These are phyloP conservation scores for Tricholoma furcatifolium DNA, from an alignment of 768 basidiomycete species.

Conservation along the genomic window DNA sequence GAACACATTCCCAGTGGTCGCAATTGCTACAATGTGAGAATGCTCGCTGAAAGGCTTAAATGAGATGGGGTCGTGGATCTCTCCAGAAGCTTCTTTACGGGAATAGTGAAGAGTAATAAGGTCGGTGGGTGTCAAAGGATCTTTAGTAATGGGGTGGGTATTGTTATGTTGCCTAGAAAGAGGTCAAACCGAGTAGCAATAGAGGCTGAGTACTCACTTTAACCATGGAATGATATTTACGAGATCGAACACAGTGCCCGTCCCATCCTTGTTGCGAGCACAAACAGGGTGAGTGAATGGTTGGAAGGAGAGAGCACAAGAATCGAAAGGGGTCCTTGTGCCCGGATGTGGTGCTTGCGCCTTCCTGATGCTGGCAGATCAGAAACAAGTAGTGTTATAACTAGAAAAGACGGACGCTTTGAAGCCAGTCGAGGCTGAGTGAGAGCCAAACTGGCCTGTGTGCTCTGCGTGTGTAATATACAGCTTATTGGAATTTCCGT, in stretches of 20 bases:
- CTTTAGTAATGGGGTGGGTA: conserved; percentile 74
- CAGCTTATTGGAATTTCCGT: conserved; percentile 84
- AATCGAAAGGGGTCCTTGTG: conserved; percentile 80
- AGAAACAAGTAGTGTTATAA: conserved; percentile 6
- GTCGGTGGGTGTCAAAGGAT: conserved; percentile 65
- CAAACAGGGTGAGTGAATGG: conserved; percentile 89
- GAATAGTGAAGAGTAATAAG: conserved; percentile 81
- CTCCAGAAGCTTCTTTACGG: conserved; percentile 77
- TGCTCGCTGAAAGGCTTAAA: conserved; percentile 98
- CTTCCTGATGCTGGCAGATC: conserved; percentile 45
- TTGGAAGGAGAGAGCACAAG: conserved; percentile 88
- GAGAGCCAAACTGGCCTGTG: conserved; percentile 74
- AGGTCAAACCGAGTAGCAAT: neutral
- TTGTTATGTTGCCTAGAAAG: conserved; percentile 73
- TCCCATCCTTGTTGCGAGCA: conserved; percentile 78
- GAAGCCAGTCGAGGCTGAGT: conserved; percentile 76
- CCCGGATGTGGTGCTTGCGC: conserved; percentile 64
- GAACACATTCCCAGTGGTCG: conserved; percentile 91
- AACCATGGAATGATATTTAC: conserved; percentile 94
- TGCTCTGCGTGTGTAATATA: conserved; percentile 92
- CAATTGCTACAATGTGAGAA: conserved; percentile 90
- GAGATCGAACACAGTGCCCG: conserved; percentile 81
- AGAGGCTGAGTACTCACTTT: conserved; percentile 52
- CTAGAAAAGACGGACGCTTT: conserved; percentile 45
- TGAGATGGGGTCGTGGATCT: conserved; percentile 93